Evolutionary conservation across 2,329 filamentous ascomycete genomes (phyloP).

Genomic region (Zymoseptoria ardabiliae): DNA sequence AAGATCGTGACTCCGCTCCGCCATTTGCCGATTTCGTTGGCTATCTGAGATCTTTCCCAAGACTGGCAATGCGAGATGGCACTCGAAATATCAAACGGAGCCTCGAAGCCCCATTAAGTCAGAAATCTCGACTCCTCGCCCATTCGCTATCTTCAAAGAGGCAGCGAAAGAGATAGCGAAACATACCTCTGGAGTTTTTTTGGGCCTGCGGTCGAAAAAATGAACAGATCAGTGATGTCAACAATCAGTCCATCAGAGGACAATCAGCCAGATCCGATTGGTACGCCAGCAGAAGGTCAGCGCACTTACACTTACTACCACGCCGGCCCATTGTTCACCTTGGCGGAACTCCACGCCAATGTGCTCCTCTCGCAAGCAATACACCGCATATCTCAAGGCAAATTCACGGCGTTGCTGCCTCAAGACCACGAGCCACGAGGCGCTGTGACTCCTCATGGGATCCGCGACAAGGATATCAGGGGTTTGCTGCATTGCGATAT

Average conservation of each 20-base stretch:
- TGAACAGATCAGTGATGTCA: no score
- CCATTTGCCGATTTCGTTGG: background rate
- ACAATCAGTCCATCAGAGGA: no score
- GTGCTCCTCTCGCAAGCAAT: constrained; percentile 10
- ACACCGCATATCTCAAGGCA: constrained; percentile 4
- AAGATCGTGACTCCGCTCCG: background rate
- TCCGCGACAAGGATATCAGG: constrained; percentile 14
- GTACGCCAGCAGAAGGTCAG: background rate
- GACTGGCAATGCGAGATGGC: no score
- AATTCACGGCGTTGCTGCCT: constrained; percentile 7
- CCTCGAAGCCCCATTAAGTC: no score
- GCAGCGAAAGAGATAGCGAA: no score
- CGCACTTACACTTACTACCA: constrained; percentile 11
- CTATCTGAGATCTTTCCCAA: background rate
- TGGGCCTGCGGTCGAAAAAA: no score
- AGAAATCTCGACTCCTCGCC: no score
- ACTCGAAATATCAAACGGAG: no score
- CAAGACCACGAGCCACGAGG: constrained; percentile 14
- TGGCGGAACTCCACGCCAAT: constrained; percentile 10
- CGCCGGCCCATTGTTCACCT: constrained; percentile 13
- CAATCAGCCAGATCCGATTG: background rate
- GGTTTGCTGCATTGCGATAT: constrained; percentile 10
- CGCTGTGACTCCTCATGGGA: constrained; percentile 10
- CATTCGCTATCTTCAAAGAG: no score
- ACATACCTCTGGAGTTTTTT: no score